Conservation (phyloP, 257 asterid genomes). For the Rauvolfia tetraphylla region DNA sequence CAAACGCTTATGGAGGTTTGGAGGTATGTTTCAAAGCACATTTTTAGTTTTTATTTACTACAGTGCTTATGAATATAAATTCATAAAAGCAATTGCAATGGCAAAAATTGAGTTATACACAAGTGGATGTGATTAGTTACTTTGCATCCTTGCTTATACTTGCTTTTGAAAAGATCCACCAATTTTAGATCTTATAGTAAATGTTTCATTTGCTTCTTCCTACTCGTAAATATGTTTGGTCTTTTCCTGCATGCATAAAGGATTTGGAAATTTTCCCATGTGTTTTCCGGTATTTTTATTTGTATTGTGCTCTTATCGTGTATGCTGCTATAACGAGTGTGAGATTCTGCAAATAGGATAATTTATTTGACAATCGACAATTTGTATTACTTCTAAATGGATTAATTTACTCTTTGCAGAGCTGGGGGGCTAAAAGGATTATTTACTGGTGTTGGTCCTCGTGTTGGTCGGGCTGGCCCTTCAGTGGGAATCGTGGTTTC, state of each 20-base stretch:
- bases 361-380: neutral
- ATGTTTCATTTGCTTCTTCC: neutral
- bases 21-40: slow-evolving; percentile 50
- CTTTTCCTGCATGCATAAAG: neutral
- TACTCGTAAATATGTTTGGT: neutral
- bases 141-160: neutral
- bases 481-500: slow-evolving; percentile 93
- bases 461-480: slow-evolving; percentile 97
- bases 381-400: neutral
- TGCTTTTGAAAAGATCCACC: neutral
- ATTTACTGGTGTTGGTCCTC: slow-evolving; percentile 96
- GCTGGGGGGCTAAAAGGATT: slow-evolving; percentile 86
- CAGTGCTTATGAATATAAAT: neutral
- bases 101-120: neutral
- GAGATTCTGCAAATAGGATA: neutral
- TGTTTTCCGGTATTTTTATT: neutral
- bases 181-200: neutral
- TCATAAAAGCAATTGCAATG: neutral
- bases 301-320: neutral
- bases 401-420: slow-evolving; percentile 36
- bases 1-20: slow-evolving; percentile 75
- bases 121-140: neutral
- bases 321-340: neutral
- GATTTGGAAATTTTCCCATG: neutral
- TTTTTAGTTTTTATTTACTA: neutral